Evolutionary conservation across 2,329 filamentous ascomycete genomes (phyloP), one percentile per base, ranked within the genome.

Genomic region (Sporothrix pseudoabietina): DNA sequence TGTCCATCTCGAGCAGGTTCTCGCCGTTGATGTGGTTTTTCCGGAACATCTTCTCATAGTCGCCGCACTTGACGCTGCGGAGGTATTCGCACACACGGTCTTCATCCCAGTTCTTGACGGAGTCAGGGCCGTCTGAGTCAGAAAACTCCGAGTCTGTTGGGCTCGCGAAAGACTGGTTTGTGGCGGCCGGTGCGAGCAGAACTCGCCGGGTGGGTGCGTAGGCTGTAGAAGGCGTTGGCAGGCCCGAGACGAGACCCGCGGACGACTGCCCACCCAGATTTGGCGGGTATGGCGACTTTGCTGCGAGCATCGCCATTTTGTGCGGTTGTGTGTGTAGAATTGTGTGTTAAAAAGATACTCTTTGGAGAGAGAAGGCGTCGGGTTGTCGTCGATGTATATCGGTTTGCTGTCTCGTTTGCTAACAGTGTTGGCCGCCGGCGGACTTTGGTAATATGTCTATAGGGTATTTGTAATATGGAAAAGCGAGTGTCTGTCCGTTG

Each of bases 11-110:
- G 77, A 99, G 87, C 61, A 99, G 86, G 80, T 97, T 98, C 83
- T 98, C 94, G 78, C 96, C 96, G 80, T 96, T 99, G 85, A 99
- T 98, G 82, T 98, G 93, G 81, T 99, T 97, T 80, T 90, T 90
- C 83, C 92, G 83, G 82, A 98, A 78, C 35, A 97, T 83, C 79
- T 92, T 90, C 80, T 97, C 94, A 82, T 99, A 98, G 80, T 98
- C 94, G 77, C 91, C 91, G 80, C 94, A 98, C 80, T 97, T 95
- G 80, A 99, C 94, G 78, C 90, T 94, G 78, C 91, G 88, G 76
- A 99, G 86, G 87, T 97, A 99, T 70, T 97, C 93, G 79, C 92
- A 92, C 41, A 99, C 96, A 77, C 90, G 90, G 77, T 94, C 92
- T 83, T 98, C 96, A 79, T 95, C 91, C 95, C 95, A 98, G 81